Base-by-base conservation (phyloP, 805 yeast genomes). In the Barnettozyma botsteinii region DNA sequence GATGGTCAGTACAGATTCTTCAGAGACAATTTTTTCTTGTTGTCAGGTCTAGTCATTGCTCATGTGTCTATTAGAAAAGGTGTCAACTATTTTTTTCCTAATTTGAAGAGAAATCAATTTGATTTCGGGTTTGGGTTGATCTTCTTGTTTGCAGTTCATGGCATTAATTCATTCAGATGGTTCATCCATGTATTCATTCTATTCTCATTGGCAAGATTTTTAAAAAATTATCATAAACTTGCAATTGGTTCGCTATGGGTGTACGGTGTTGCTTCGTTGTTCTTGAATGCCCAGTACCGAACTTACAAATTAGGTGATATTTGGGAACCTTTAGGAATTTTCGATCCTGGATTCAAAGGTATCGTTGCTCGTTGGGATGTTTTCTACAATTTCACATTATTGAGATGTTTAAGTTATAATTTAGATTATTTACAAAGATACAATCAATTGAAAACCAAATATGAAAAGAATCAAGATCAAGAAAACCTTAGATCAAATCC, bases 311-410 rank as follows among this genome's bases (percentile, higher is more conserved):
- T 73, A 34, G 80, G 75, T 0, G 51, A 55, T 9, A 33, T 78
- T 7, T 53, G 56, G 38, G 54, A 69, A 0, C 45, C 51, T 2
- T 58, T 85, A n/a, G 57, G 67, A 0, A 62, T 73, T 27, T 59
- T 85, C 50, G 95, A 87, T 53, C 51, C 63, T 21, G 72, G 73
- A 1, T 81, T 74, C 50, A 72, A 73, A 35, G 97, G 98, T 1
- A 72, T 89, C 12, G 80, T 93, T 45, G 70, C 78, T 14, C 72
- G 98, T 52, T 93, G 99, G 99, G 97, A 93, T 57, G 97, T 93
- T 4, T 86, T 85, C 52, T 93, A 79, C 70, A 93, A 93, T 62
- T 88, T 94, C 62, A 82, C 95, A 1, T 65, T 91, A 44, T 69
- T 93, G 39, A 73, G 97, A 53, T 77, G 88, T 72, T 64, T 93